Evolutionary conservation across 1,284 basidiomycete genomes (phyloP).

Genomic region (Athelia sp.): DNA sequence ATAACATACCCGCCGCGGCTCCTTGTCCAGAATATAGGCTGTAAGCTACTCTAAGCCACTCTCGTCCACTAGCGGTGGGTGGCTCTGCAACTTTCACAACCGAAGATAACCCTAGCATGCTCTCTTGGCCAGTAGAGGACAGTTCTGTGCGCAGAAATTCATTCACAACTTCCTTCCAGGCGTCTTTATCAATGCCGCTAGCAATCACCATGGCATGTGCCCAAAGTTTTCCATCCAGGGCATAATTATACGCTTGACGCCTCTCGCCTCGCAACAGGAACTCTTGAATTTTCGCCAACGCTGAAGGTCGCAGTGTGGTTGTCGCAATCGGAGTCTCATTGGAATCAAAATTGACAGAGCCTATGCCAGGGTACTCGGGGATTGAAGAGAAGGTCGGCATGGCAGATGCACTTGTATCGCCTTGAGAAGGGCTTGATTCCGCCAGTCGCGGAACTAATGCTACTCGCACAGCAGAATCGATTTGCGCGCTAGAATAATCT

Average conservation of each 20-base stretch:
- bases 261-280: constrained; percentile 83
- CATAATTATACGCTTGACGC: constrained; percentile 83
- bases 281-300: constrained; percentile 76
- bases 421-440: constrained; percentile 8
- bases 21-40: constrained; percentile 85
- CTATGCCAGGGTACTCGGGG: constrained; percentile 15
- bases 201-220: constrained; percentile 95
- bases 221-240: constrained; percentile 87
- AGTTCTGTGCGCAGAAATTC: constrained; percentile 86
- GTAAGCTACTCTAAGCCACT: constrained; percentile 80
- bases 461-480: constrained; percentile 60
- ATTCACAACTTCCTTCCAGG: constrained; percentile 87
- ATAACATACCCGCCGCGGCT: constrained; percentile 55
- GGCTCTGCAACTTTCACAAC: constrained; percentile 9
- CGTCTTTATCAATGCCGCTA: constrained; percentile 88
- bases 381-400: constrained; percentile 13
- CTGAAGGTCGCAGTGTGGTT: constrained; percentile 48
- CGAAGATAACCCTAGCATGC: too few species aligned
- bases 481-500: constrained; percentile 50
- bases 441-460: constrained; percentile 60
- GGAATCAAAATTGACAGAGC: constrained; percentile 15
- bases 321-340: constrained; percentile 42
- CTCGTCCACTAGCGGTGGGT: constrained; percentile 43
- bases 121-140: constrained; percentile 23
- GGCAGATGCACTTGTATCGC: constrained; percentile 14